Evolutionary conservation across 2,329 filamentous ascomycete species (phyloP).

Genomic region (Paraconiothyrium sp.): DNA sequence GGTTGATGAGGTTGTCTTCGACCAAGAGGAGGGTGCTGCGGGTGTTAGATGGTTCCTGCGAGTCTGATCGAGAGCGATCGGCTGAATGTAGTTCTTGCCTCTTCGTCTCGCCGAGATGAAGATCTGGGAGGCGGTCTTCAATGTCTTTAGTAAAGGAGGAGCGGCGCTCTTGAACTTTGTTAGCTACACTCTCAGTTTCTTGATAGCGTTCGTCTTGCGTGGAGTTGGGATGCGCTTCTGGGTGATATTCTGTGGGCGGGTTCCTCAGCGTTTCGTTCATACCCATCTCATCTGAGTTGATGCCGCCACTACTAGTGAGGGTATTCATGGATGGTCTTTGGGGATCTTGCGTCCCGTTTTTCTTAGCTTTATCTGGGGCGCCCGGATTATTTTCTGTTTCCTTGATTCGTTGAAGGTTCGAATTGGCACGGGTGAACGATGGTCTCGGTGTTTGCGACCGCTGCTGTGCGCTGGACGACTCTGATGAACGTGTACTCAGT

Average conservation of each 20-base stretch:
- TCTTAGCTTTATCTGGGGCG: neutral
- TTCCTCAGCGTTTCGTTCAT: constrained; percentile 36
- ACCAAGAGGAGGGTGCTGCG: constrained; percentile 53
- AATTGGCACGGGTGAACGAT: constrained; percentile 38
- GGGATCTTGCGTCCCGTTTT: neutral
- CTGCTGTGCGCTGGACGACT: constrained; percentile 22
- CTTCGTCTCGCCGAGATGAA: constrained; percentile 36
- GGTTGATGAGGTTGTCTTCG: constrained; percentile 61
- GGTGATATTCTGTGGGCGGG: constrained; percentile 42
- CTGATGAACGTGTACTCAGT: constrained; percentile 38
- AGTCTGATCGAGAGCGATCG: constrained; percentile 32
- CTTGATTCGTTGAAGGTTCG: constrained; percentile 37
- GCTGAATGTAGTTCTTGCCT: constrained; percentile 33
- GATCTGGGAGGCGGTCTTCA: constrained; percentile 23
- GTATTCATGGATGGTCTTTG: constrained; percentile 21
- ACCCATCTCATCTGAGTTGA: constrained; percentile 28
- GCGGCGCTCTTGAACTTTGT: constrained; percentile 20
- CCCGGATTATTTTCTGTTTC: constrained; percentile 29
- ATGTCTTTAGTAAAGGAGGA: constrained; percentile 17
- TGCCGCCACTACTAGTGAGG: constrained; percentile 31
- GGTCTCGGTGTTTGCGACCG: constrained; percentile 32
- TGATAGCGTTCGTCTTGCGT: constrained; percentile 31
- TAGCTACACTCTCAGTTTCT: constrained; percentile 32
- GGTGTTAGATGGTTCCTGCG: constrained; percentile 24
- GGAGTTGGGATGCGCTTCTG: constrained; percentile 39